Conservation (phyloP, 140 eudicot species). For the Oenanthe javanica region DNA sequence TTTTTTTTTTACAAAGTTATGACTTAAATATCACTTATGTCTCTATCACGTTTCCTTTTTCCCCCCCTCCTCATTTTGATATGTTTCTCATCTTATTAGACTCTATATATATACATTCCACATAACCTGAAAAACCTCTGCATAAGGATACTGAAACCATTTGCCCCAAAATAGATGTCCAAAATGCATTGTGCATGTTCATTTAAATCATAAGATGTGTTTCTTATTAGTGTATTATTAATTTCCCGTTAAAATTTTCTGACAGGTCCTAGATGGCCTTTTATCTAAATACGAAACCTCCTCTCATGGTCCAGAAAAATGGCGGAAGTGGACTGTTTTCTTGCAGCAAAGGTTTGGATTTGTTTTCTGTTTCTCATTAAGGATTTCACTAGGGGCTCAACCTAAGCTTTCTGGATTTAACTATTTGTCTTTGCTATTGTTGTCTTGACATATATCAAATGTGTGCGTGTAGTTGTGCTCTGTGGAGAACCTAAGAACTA, state of each 20-base stretch:
- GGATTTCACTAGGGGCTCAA: neutral
- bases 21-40: neutral
- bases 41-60: neutral
- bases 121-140: neutral
- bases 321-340: slow-evolving; percentile 62
- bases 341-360: slow-evolving; percentile 68
- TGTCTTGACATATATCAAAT: neutral
- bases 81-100: neutral
- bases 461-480: neutral
- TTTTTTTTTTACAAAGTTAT: neutral
- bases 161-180: neutral
- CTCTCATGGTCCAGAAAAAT: slow-evolving; percentile 92
- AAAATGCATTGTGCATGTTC: neutral
- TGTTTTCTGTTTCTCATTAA: neutral
- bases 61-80: neutral
- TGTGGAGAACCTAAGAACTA: neutral
- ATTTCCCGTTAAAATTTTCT: neutral
- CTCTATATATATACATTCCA: neutral
- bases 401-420: neutral
- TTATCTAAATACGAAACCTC: slow-evolving; percentile 67
- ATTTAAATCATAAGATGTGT: neutral
- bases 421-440: neutral
- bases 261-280: slow-evolving; percentile 84
- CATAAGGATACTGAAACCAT: neutral
- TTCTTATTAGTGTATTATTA: neutral